Evolutionary conservation across 164 flowering plant genomes (phyloP).

Genomic region (Umbellularia californica): DNA sequence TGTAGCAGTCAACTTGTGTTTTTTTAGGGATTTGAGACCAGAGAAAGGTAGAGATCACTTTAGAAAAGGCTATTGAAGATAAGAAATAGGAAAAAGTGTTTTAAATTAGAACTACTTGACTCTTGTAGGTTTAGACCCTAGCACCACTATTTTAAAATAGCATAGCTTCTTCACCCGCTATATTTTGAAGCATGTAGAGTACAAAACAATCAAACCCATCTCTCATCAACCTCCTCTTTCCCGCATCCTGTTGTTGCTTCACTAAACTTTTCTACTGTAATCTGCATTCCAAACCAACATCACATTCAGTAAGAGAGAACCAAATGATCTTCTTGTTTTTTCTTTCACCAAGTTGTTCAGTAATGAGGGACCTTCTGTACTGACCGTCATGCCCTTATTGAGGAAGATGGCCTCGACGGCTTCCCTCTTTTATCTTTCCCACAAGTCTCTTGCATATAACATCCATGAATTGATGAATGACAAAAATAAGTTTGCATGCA

Average conservation of each 20-base stretch:
- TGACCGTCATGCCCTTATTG: conserved; percentile 94
- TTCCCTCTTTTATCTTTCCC: conserved; percentile 51
- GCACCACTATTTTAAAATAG: too few relatives aligned
- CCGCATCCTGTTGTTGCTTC: conserved; percentile 91
- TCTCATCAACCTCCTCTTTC: conserved; percentile 56
- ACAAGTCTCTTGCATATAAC: conserved; percentile 70
- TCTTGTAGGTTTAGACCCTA: too few relatives aligned
- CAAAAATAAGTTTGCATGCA: conserved; percentile 85
- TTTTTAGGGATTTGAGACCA: too few relatives aligned
- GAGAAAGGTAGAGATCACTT: too few relatives aligned
- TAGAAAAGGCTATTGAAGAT: too few relatives aligned
- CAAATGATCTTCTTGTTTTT: background rate
- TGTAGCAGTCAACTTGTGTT: too few relatives aligned
- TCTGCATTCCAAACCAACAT: conserved; percentile 39
- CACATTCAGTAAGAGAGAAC: background rate
- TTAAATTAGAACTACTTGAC: too few relatives aligned
- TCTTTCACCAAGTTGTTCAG: conserved; percentile 44
- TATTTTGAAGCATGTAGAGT: conserved; percentile 30
- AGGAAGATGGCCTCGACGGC: conserved; percentile 76
- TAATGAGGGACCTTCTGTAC: conserved; percentile 83
- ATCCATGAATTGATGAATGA: conserved; percentile 92
- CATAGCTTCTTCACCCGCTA: too few relatives aligned
- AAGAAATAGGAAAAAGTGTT: too few relatives aligned
- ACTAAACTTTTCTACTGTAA: conserved; percentile 82
- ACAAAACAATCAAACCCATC: conserved; percentile 77